Percentiles rank a stretch among this genome's conserved stretches.
These are phyloP conservation scores for Podospora tetraspora DNA, from an alignment of 495 filamentous ascomycete species.

Conservation along the genomic window DNA sequence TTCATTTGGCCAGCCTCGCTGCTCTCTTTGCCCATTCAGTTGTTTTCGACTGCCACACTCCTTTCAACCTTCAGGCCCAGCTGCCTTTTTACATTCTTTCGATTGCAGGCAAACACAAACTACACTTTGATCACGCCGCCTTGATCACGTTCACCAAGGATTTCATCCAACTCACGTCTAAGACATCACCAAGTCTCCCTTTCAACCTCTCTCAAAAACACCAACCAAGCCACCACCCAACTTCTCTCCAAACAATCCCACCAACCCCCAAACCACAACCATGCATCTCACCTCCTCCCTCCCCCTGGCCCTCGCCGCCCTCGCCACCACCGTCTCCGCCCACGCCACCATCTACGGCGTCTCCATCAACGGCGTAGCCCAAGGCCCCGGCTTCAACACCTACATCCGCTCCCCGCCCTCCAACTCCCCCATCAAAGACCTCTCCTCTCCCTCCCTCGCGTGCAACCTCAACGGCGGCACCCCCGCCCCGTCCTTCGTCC, in stretches of 20 bases:
- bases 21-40: neutral
- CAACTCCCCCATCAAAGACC: conserved; percentile 50
- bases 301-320: conserved; percentile 31
- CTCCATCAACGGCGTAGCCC: conserved; percentile 43
- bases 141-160: neutral
- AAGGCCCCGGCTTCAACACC: conserved; percentile 35
- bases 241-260: neutral
- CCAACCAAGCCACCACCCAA: neutral
- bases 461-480: conserved; percentile 43
- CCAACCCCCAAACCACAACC: neutral
- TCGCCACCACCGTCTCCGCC: conserved; percentile 31
- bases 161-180: neutral
- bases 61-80: neutral
- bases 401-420: conserved; percentile 46
- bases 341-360: conserved; percentile 43
- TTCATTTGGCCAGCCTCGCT: neutral
- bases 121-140: neutral
- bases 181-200: neutral
- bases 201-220: too few relatives aligned
- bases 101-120: neutral
- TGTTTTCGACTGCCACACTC: neutral
- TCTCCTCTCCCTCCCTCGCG: conserved; percentile 37
- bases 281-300: conserved; percentile 23
- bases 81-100: neutral
- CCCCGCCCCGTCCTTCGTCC: conserved; percentile 33